phyloP scores from a whole-genome alignment of 768 basidiomycete species.

The Amanita phalloides region DNA sequence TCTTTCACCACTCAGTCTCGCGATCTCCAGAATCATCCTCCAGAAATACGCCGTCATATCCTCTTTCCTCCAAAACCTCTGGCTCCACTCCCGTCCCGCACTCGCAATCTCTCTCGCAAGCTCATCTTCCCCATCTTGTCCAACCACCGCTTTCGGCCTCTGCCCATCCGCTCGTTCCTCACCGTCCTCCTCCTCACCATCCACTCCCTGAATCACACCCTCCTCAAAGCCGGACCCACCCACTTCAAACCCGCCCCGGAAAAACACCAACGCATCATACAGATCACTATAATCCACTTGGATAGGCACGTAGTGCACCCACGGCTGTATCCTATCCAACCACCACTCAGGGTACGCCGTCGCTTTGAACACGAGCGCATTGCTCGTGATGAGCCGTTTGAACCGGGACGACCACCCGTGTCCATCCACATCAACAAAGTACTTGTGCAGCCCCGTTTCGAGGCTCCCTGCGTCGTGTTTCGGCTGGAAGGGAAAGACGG shows the following conservation, averaged over 20 bases:
- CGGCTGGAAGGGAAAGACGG: constrained; percentile 36
- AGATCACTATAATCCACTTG: constrained; percentile 50
- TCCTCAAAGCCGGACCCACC: neutral
- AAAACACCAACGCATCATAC: constrained; percentile 57
- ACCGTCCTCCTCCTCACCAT: neutral
- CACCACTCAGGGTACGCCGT: constrained; percentile 66
- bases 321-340: constrained; percentile 43
- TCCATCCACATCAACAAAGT: constrained; percentile 47
- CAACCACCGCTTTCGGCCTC: neutral
- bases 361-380: constrained; percentile 52
- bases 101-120: constrained; percentile 42
- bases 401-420: constrained; percentile 59
- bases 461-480: constrained; percentile 19
- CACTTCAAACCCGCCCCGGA: constrained; percentile 35
- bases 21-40: constrained; percentile 16
- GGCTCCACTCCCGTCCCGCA: constrained; percentile 41
- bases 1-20: neutral
- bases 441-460: constrained; percentile 45
- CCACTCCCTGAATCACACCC: neutral
- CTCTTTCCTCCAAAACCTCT: constrained; percentile 37
- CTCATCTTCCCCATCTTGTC: constrained; percentile 38
- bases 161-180: neutral
- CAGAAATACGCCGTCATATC: constrained; percentile 45
- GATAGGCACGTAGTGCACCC: constrained; percentile 64
- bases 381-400: constrained; percentile 45